Base-by-base conservation (phyloP, 257 asterid genomes). In the Cinchona pubescens region DNA sequence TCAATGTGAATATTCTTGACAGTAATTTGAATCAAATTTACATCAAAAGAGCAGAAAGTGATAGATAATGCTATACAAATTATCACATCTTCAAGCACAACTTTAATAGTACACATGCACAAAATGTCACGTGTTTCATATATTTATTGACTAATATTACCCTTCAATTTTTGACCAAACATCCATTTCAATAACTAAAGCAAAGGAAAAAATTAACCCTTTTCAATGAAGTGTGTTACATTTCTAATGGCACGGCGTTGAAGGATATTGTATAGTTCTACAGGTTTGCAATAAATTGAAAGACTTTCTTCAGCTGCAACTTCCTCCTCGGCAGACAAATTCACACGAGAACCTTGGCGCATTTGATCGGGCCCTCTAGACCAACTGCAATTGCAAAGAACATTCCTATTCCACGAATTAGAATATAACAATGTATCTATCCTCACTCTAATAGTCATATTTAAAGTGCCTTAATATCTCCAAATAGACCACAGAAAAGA, bases 301-400 rank as follows among this genome's bases (percentile, higher is more conserved):
- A 95, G 96, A 86, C 99, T 91, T 85, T 91, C 98, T 86, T 95
- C 98, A 35, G 96, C 97, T 69, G 92, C 96, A 79, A 83, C 86
- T 84, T 92, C 93, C 87, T 92, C 97, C 79, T 95, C 98, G 34
- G 91, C 87, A 73, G 99, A 88, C 87, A 95, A 88, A 75, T 88
- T 92, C 60, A 84, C 87, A 79, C 92, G 93, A 74, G 93, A 88
- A 80, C 88, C 98, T 78, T 91, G 97, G 68, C 96, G 95, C 98
- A 91, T 92, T 79, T 90, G 96, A 72, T 89, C 94, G 53, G 90
- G 82, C 79, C 90, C 88, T 85, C 90, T 87, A 67, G 97, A 80
- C 82, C 86, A 87, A 82, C 97, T 90, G 94, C 94, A 95, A 87
- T 86, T 90, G 93, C 93, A 91, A 86, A 79, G 79, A 81, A 81